Base-by-base conservation (phyloP, 176 grass and related monocot species). In the Zoysia japonica region DNA sequence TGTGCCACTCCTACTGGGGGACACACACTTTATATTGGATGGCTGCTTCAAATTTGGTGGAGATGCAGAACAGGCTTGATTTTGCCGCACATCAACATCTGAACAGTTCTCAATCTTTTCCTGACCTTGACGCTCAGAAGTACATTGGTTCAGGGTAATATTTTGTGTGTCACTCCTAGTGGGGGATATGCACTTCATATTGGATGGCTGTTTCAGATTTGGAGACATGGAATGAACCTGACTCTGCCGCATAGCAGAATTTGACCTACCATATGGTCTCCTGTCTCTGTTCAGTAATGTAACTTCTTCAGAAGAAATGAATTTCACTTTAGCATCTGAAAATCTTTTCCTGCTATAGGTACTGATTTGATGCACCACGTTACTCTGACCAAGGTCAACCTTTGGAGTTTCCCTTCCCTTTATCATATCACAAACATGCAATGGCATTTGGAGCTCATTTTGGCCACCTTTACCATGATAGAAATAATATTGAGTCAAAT, bases 301-400 rank as follows among this genome's bases (percentile, higher is more conserved):
- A 2, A 16, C 80, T 70, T 88, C 86, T 83, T 83, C 80, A 68
- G 10, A 79, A 60, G 80, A 72, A 61, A 88, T 83, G 38, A 62
- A 83, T 45, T 74, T 88, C 44, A 88, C 68, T 83, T 88, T 83
- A 16, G 61, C 20, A 62, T 71, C 19, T 72, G 36, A 78, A 77
- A 48, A 17, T 70, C 35, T 76, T 7, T 87, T 81, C 4, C 48
- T 13, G 55, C 73, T 82, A 77, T 65, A 47, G 36, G 20, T 20
- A 42, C 48, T 52, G 41, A 15, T 47, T 76, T 62, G 78, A 67
- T 86, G 77, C 16, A 47, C 36, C 28, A 13, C n/a, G 2, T 59
- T 86, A 44, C 71, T 39, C 13, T 38, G 17, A 40, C 35, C 51
- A 19, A 39, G 66, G 8, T 64, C 13, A 44, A 36, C 17, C 42